Base-by-base conservation (phyloP, 202 grass and related monocot genomes). In the Brachypodium distachyon region DNA sequence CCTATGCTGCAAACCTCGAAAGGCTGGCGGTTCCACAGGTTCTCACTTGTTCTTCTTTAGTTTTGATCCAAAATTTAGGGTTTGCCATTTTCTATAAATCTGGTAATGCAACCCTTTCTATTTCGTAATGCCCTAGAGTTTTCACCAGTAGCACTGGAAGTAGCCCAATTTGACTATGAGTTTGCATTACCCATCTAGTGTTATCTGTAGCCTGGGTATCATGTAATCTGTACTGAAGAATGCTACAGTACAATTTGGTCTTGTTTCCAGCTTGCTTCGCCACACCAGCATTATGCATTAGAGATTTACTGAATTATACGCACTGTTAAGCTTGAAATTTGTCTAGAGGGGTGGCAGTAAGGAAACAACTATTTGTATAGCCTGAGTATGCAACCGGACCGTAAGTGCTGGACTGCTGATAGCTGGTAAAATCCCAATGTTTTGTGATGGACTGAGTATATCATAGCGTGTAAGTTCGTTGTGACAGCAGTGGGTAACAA, bases 1-100 rank as follows among this genome's bases (percentile, higher is more conserved):
- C 91, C 5, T 98, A 98, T 26, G 89, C 95, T 66, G 86, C 91
- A 36, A 95, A 95, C 79, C 95, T 98, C 9, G 95, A 98, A 87
- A 93, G 95, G 49, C 82, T 98, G 87, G 92, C 96, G 22, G 85
- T 95, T 85, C 96, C 96, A 54, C 96, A 93, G 91, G 96, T 99
- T 28, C 17, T 66, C 16, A 31, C n/a, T 50, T 71, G 40, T 60
- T 76, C 9, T 40, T 12, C 41, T 73, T 79, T 64, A 33, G 11
- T 9, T 72, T 82, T 46, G 11, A 39, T 32, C 68, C 46, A 51
- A 64, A 65, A 37, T 43, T 48, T 74, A 41, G 12, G 26, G 39
- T 33, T 70, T n/a, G 44, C 48, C 68, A 52, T 81, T 38, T 73
- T 11, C 8, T 10, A 29, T 74, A 34, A 14, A 33, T 22, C 12